Evolutionary conservation across 1,284 basidiomycete genomes (phyloP), one percentile per base, ranked within the genome.

Genomic region (Termitomyces sp.): DNA sequence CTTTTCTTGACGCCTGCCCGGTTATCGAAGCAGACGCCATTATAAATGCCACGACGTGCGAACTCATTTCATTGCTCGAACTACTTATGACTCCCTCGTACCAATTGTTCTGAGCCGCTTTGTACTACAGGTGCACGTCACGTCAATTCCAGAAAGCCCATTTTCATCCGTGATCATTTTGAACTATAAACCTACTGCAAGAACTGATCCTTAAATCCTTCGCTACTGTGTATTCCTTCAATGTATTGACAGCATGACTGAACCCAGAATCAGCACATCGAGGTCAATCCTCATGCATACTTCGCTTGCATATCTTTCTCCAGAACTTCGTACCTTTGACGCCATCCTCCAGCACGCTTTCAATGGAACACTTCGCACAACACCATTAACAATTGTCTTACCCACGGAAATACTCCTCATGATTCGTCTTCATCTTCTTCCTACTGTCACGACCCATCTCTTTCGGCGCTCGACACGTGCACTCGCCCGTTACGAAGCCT

Each of bases 351-450:
- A 49, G n/a, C 50, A 26, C 43, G 61, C 57, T 44, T 51, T 53
- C 24, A 38, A 56, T 55, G 47, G 54, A 34, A 50, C 19, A 46
- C 53, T 63, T 43, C 50, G 39, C 52, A 58, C 53, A 55, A 65
- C 33, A 59, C 67, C 51, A 55, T 68, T 50, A 59, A 61, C 28
- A 56, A 36, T 1, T 54, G 63, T 43, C 30, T 63, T 83, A 15
- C 81, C 82, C 10, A 60, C 72, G 26, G 82, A 83, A 59, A 60
- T 83, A 15, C 71, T 82, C 50, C 69, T 80, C 36, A 55, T 71
- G 58, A 71, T 80, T 53, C 75, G 78, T 15, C 59, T 64, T 33
- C 66, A 72, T 41, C 69, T 79, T 40, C 62, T 75, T 46, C 66
- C 69, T 7, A 38, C 61, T n/a, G 61, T 78, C 53, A 71, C 72